phyloP scores from a whole-genome alignment of 768 basidiomycete genomes.

The Leucosporidium yakuticum region DNA sequence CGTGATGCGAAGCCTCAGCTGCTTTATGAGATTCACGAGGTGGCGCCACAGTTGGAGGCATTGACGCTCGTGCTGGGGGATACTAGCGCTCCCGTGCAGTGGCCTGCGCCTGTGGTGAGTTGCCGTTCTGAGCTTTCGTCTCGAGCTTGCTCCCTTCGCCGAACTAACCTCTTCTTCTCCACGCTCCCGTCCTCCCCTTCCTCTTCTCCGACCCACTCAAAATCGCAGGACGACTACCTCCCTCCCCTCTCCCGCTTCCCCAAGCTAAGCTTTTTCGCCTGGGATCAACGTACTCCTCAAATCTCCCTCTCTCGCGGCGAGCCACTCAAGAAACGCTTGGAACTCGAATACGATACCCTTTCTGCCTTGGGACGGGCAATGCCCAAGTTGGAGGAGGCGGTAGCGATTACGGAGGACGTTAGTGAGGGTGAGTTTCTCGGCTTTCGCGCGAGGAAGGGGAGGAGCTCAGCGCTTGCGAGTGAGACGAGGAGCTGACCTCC shows the following conservation, averaged over 20 bases:
- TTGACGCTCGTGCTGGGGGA: constrained; percentile 20
- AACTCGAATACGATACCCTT: constrained; percentile 16
- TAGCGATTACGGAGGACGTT: constrained; percentile 23
- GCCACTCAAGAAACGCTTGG: background rate
- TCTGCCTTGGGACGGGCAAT: background rate
- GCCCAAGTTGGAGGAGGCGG: constrained; percentile 10
- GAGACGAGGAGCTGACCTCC: background rate
- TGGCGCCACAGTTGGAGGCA: constrained; percentile 1
- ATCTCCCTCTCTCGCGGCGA: background rate
- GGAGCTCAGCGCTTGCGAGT: background rate
- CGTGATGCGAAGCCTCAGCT: constrained; percentile 15
- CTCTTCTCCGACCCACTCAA: no score
- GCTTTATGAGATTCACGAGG: constrained; percentile 6
- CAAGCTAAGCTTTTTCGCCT: constrained; percentile 24
- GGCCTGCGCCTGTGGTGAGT: constrained; percentile 21
- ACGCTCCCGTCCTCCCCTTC: no score
- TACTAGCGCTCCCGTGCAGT: constrained; percentile 1
- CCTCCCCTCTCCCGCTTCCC: constrained; percentile 5
- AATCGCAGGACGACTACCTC: constrained; percentile 15
- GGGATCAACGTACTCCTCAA: constrained; percentile 10
- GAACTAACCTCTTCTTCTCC: no score
- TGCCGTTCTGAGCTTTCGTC: background rate
- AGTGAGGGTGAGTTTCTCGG: constrained; percentile 10
- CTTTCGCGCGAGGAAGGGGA: background rate
- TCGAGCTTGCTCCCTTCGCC: no score